Conservation (phyloP, 2,329 filamentous ascomycete genomes). For the Microascus cirrosus region DNA sequence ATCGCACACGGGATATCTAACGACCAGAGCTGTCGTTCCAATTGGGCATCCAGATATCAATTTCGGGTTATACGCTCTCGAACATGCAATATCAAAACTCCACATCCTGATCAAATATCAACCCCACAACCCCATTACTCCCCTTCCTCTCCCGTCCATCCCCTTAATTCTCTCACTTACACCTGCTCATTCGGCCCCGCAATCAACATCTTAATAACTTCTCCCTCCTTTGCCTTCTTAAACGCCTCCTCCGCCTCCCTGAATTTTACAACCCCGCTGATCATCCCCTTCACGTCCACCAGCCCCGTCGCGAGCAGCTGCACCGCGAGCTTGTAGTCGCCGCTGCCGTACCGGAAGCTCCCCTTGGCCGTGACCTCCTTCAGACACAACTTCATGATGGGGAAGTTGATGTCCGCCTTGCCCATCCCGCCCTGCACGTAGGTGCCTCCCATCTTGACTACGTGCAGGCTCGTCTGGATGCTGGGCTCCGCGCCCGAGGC, state of each 20-base stretch:
- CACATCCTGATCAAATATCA: neutral
- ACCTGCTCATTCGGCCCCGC: slow-evolving; percentile 52
- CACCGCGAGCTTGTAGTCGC: slow-evolving; percentile 78
- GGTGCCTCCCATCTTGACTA: slow-evolving; percentile 58
- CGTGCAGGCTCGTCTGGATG: slow-evolving; percentile 65
- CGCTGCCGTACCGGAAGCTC: slow-evolving; percentile 79
- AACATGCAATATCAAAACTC: neutral
- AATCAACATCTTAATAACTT: slow-evolving; percentile 63
- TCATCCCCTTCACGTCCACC: slow-evolving; percentile 72
- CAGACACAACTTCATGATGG: slow-evolving; percentile 78
- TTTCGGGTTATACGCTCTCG: neutral
- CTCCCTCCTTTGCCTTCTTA: slow-evolving; percentile 71
- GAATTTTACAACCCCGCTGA: slow-evolving; percentile 70
- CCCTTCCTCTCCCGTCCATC: neutral
- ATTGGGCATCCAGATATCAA: neutral
- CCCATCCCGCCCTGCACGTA: slow-evolving; percentile 91
- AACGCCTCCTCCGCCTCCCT: slow-evolving; percentile 78
- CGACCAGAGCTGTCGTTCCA: no score
- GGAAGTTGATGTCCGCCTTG: slow-evolving; percentile 75
- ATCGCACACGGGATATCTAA: neutral
- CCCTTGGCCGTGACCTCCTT: slow-evolving; percentile 85
- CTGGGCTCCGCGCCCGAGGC: slow-evolving; percentile 69
- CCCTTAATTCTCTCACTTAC: neutral
- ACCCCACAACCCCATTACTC: neutral
- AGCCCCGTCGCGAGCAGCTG: slow-evolving; percentile 62